A percentile compares a stretch with the other conserved stretches of the same genome.
These are phyloP conservation scores for Gamsiella multidivaricata DNA, from an alignment of 192 early-diverging fungal species.

Conservation along the genomic window DNA sequence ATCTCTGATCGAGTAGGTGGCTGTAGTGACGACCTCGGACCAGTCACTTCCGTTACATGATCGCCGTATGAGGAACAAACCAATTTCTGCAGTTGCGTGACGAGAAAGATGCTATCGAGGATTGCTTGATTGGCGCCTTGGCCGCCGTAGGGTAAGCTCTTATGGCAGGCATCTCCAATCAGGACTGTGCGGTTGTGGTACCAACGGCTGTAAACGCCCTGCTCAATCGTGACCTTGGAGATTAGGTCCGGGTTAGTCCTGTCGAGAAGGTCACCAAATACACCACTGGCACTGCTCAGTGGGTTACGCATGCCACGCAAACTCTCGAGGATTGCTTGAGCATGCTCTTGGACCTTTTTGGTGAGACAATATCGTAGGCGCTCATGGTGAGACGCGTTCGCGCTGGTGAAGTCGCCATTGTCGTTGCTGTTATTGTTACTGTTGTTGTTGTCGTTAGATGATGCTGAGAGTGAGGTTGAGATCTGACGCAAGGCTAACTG, in stretches of 20 bases:
- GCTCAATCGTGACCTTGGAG: conserved; percentile 19
- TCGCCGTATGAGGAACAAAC: not conserved
- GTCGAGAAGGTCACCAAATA: conserved; percentile 8
- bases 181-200: conserved; percentile 23
- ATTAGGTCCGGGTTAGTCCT: not conserved
- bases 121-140: conserved; percentile 21
- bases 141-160: conserved; percentile 13
- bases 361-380: not conserved
- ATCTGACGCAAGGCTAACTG: not conserved
- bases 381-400: too few species aligned
- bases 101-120: conserved; percentile 1
- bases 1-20: not conserved
- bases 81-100: not conserved
- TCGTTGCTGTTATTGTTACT: too few species aligned
- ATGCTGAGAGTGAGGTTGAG: not conserved
- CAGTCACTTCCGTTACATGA: too few species aligned
- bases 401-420: too few species aligned
- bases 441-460: too few species aligned
- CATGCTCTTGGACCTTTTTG: conserved; percentile 1
- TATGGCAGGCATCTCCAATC: conserved; percentile 24
- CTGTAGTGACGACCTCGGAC: not conserved
- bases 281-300: not conserved
- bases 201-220: conserved; percentile 25
- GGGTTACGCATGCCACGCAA: conserved; percentile 2
- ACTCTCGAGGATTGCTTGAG: not conserved